phyloP scores from a whole-genome alignment of 768 basidiomycete species.

The Serendipita vermifera region DNA sequence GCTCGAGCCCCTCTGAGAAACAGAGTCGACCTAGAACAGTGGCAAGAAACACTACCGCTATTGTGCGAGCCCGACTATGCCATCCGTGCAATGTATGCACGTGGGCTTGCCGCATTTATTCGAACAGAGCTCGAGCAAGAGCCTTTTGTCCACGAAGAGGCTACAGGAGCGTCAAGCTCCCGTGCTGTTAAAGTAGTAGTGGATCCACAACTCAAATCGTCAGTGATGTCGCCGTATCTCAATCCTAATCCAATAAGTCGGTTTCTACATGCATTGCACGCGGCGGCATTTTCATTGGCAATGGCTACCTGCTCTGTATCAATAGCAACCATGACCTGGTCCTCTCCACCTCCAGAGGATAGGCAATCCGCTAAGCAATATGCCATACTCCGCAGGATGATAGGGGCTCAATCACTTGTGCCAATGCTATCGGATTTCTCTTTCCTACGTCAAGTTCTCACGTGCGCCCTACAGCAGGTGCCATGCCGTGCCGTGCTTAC shows the following conservation, averaged over 20 bases:
- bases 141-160: no score
- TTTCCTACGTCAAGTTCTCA: conserved; percentile 53
- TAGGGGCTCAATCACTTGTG: no score
- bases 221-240: not conserved
- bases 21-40: conserved; percentile 68
- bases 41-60: conserved; percentile 81
- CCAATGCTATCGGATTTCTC: conserved; percentile 70
- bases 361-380: no score
- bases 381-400: no score
- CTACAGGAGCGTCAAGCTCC: no score
- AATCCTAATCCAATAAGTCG: conserved; percentile 44
- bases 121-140: no score
- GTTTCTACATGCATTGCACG: conserved; percentile 68
- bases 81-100: conserved; percentile 71
- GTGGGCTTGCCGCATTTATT: conserved; percentile 62
- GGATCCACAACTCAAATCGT: not conserved
- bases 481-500: conserved; percentile 62
- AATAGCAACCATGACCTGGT: no score
- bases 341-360: no score
- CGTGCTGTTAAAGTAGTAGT: no score
- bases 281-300: conserved; percentile 68
- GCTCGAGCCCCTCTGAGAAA: no score
- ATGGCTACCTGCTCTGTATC: no score
- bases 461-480: conserved; percentile 52
- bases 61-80: conserved; percentile 65